These are phyloP conservation scores for Cryptococcus sp. DNA, from an alignment of 1,284 basidiomycete species.

Conservation along the genomic window DNA sequence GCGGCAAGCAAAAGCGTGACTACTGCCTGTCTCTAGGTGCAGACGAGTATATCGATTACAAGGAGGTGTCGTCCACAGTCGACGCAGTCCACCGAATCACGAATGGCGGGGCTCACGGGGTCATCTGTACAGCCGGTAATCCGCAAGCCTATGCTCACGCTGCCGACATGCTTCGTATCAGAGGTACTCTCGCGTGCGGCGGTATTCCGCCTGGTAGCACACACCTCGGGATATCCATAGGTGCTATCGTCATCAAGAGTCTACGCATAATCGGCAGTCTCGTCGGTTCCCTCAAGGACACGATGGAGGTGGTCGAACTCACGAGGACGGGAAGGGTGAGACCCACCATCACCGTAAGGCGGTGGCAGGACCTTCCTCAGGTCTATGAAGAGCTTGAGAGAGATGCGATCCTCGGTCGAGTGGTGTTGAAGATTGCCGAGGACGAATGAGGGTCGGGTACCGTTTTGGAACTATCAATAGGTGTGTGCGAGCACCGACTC, in stretches of 20 bases:
- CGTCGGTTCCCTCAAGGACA: slow-evolving; percentile 4
- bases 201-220: slow-evolving; percentile 5
- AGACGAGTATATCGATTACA: slow-evolving; percentile 5
- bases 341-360: slow-evolving; percentile 4
- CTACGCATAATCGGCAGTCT: slow-evolving; percentile 5
- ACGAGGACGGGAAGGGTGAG: slow-evolving; percentile 5
- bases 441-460: background rate
- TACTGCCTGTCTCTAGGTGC: slow-evolving; percentile 7
- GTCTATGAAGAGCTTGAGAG: slow-evolving; percentile 6
- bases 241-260: slow-evolving; percentile 6
- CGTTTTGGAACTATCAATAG: too few relatives aligned
- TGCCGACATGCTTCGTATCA: slow-evolving; percentile 8
- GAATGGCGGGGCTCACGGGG: slow-evolving; percentile 2
- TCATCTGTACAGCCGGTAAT: slow-evolving; percentile 1
- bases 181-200: slow-evolving; percentile 2
- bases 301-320: slow-evolving; percentile 8
- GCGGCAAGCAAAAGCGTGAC: slow-evolving; percentile 5
- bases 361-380: slow-evolving; percentile 2
- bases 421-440: slow-evolving; percentile 8
- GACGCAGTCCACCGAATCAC: slow-evolving; percentile 2
- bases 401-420: slow-evolving; percentile 1
- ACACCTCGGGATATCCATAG: slow-evolving; percentile 4
- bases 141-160: slow-evolving; percentile 4
- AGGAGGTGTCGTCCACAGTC: background rate
- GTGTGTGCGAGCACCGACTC: too few relatives aligned